phyloP scores from a whole-genome alignment of 148 eudicot genomes.

The Simmondsia chinensis region DNA sequence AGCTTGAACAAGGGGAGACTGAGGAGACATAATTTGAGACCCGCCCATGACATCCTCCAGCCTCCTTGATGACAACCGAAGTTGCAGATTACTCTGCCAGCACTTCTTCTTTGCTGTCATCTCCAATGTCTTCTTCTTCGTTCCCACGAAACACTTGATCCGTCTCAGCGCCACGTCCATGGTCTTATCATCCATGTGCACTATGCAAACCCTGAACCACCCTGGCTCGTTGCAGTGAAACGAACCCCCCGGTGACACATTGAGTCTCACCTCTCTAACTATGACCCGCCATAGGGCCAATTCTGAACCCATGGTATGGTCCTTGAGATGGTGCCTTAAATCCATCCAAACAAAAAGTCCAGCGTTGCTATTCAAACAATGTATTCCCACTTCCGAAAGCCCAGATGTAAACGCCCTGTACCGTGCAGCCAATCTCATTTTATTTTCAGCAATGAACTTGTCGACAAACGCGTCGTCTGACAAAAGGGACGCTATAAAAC shows the following conservation, averaged over 20 bases:
- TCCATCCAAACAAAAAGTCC: conserved; percentile 67
- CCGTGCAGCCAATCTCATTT: conserved; percentile 20
- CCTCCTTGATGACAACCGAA: conserved; percentile 54
- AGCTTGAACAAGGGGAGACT: conserved; percentile 66
- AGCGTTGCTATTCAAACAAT: conserved; percentile 40
- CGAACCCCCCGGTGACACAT: conserved; percentile 58
- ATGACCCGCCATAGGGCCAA: conserved; percentile 42
- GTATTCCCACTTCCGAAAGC: conserved; percentile 26
- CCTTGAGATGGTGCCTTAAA: conserved; percentile 27
- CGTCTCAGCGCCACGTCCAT: conserved; percentile 30
- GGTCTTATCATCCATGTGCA: conserved; percentile 46
- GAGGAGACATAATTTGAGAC: conserved; percentile 42
- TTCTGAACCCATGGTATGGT: conserved; percentile 40
- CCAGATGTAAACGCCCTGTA: conserved; percentile 24
- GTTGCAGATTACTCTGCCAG: conserved; percentile 43
- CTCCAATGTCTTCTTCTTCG: conserved; percentile 16
- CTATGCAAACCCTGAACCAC: conserved; percentile 75
- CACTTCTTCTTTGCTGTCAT: conserved; percentile 31
- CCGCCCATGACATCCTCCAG: conserved; percentile 41
- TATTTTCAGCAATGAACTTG: conserved; percentile 22
- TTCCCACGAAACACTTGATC: conserved; percentile 28
- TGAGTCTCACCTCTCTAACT: conserved; percentile 37
- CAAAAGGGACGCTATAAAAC: conserved; percentile 21
- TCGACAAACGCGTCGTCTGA: conserved; percentile 24
- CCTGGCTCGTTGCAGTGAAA: conserved; percentile 62